Evolutionary conservation across 192 early-diverging fungal species (phyloP).

Genomic region (Coemansia sp.): DNA sequence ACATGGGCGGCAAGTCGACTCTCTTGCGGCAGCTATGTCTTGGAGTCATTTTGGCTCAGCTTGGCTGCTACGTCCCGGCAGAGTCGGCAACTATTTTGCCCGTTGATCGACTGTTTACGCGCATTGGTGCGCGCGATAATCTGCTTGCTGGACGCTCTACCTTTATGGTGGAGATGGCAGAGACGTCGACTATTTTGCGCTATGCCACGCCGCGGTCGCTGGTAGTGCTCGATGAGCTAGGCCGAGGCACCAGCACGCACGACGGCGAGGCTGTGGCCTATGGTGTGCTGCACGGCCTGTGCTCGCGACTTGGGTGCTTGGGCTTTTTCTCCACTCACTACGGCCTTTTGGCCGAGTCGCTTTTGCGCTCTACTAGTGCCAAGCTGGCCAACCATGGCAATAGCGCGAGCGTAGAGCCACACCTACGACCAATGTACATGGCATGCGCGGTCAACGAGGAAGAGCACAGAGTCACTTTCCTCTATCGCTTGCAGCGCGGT

Average conservation of each 20-base stretch:
- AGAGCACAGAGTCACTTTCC: slow-evolving; percentile 86
- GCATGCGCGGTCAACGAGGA: slow-evolving; percentile 79
- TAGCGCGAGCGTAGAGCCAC: slow-evolving; percentile 56
- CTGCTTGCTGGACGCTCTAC: slow-evolving; percentile 94
- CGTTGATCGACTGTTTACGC: slow-evolving; percentile 94
- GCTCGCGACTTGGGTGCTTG: slow-evolving; percentile 80
- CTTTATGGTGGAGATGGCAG: slow-evolving; percentile 95
- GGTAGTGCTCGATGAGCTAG: slow-evolving; percentile 97
- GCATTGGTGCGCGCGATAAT: slow-evolving; percentile 98
- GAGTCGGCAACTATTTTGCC: slow-evolving; percentile 69
- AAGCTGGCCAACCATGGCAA: background rate
- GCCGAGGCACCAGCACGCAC: slow-evolving; percentile 94
- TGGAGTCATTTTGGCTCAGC: slow-evolving; percentile 93
- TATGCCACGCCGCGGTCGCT: slow-evolving; percentile 89
- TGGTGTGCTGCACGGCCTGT: slow-evolving; percentile 83
- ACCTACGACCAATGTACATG: slow-evolving; percentile 89
- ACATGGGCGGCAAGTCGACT: slow-evolving; percentile 99
- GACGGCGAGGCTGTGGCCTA: slow-evolving; percentile 98
- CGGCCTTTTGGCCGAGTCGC: slow-evolving; percentile 85
- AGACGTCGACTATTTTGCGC: slow-evolving; percentile 89
- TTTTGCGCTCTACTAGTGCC: slow-evolving; percentile 49
- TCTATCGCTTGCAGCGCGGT: slow-evolving; percentile 88
- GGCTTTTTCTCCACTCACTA: slow-evolving; percentile 98
- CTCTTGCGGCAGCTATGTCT: slow-evolving; percentile 93
- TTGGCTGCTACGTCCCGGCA: slow-evolving; percentile 96